Evolutionary conservation across 495 filamentous ascomycete genomes (phyloP).

Genomic region (Acidiella bohemica): DNA sequence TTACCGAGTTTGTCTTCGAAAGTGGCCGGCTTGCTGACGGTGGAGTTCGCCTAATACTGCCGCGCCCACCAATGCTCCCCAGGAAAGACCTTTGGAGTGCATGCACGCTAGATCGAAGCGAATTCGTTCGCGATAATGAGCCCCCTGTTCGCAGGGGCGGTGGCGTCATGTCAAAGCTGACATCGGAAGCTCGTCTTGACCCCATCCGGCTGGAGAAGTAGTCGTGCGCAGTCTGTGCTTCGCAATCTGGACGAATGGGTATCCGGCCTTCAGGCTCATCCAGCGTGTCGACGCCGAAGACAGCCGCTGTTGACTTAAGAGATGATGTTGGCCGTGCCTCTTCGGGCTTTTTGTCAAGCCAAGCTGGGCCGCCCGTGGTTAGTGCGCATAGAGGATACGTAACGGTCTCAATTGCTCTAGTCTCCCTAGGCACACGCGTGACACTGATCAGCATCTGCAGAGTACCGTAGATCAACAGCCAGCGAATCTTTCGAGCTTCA

Average conservation of each 20-base stretch:
- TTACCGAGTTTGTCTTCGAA: background rate
- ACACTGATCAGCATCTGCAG: constrained; percentile 41
- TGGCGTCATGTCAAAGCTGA: constrained; percentile 8
- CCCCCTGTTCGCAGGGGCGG: constrained; percentile 14
- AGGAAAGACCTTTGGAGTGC: constrained; percentile 8
- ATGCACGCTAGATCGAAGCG: constrained; percentile 16
- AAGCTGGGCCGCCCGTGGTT: constrained; percentile 3
- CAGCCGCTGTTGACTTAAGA: background rate
- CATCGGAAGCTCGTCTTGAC: constrained; percentile 6
- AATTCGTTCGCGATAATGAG: constrained; percentile 13
- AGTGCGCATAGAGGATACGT: constrained; percentile 29
- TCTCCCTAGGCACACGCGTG: constrained; percentile 27
- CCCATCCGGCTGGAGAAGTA: constrained; percentile 24
- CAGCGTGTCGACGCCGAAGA: background rate
- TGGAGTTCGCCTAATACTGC: constrained; percentile 11
- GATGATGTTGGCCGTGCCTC: background rate
- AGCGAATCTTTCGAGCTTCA: constrained; percentile 39
- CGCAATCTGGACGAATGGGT: constrained; percentile 29
- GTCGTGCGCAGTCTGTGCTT: constrained; percentile 21
- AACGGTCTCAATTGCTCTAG: constrained; percentile 23
- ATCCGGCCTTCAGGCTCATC: background rate
- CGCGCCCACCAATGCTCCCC: constrained; percentile 19
- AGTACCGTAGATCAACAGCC: constrained; percentile 59
- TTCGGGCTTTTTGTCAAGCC: background rate
- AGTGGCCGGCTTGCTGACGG: background rate